Conservation (phyloP, 352 stramenopile genomes). For the Globisporangium paddicum region DNA sequence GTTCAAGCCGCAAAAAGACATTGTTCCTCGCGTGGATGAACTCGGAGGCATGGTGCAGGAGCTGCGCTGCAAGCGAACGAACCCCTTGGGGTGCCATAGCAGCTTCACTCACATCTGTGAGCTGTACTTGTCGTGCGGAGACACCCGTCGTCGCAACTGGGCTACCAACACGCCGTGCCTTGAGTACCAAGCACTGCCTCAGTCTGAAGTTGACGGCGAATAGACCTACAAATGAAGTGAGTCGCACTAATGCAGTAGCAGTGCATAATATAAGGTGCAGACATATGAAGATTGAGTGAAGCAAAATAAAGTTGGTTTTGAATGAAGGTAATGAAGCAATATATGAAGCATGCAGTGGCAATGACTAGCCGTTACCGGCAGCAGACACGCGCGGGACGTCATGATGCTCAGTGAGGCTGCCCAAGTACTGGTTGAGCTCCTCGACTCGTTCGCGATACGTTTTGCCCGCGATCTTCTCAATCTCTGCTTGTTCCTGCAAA, state of each 20-base stretch:
- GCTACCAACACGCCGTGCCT: slow-evolving; percentile 64
- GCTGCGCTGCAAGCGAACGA: slow-evolving; percentile 74
- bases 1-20: slow-evolving; percentile 72
- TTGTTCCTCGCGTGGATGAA: slow-evolving; percentile 79
- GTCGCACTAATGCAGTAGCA: background rate
- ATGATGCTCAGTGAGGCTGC: slow-evolving; percentile 96
- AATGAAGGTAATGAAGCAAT: slow-evolving; percentile 2
- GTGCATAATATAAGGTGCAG: background rate
- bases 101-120: slow-evolving; percentile 83
- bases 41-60: slow-evolving; percentile 86
- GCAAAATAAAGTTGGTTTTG: slow-evolving; percentile 1
- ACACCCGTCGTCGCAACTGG: slow-evolving; percentile 77
- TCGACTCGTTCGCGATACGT: slow-evolving; percentile 93
- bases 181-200: slow-evolving; percentile 32
- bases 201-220: slow-evolving; percentile 6
- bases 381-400: slow-evolving; percentile 97
- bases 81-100: slow-evolving; percentile 79
- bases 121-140: slow-evolving; percentile 76
- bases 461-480: slow-evolving; percentile 80
- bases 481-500: slow-evolving; percentile 76
- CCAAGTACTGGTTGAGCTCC: slow-evolving; percentile 96
- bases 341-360: background rate
- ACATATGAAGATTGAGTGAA: slow-evolving; percentile 3
- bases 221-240: slow-evolving; percentile 1
- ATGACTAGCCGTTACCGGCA: no score